Evolutionary conservation across 306 rosid species (phyloP).

Genomic region (Cercis canadensis): DNA sequence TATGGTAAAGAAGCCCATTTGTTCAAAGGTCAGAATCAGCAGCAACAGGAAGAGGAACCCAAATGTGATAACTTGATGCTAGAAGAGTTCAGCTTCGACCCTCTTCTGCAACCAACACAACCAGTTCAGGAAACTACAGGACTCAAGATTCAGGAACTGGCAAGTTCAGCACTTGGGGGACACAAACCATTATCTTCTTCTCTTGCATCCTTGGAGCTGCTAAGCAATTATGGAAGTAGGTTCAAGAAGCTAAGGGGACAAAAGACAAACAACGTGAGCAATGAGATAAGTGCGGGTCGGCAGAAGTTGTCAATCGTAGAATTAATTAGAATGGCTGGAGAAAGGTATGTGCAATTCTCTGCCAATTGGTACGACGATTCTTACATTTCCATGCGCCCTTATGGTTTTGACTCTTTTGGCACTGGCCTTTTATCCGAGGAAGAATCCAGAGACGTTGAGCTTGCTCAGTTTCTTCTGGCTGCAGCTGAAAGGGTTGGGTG

Average conservation of each 20-base stretch:
- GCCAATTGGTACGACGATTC: constrained; percentile 49
- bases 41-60: constrained; percentile 36
- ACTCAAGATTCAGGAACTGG: background rate
- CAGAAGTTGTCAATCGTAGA: constrained; percentile 68
- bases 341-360: constrained; percentile 66
- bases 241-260: constrained; percentile 51
- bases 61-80: constrained; percentile 25
- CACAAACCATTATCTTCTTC: constrained; percentile 33
- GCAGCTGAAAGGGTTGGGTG: constrained; percentile 73
- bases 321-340: constrained; percentile 70
- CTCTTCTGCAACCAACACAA: constrained; percentile 34
- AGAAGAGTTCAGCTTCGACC: constrained; percentile 46
- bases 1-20: constrained; percentile 21
- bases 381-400: constrained; percentile 56
- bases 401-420: constrained; percentile 50
- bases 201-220: constrained; percentile 57
- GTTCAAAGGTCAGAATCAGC: constrained; percentile 36
- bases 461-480: constrained; percentile 68
- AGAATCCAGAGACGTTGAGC: constrained; percentile 69
- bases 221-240: constrained; percentile 53
- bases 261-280: constrained; percentile 9
- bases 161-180: constrained; percentile 29
- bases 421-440: constrained; percentile 46
- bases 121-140: constrained; percentile 20
- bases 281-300: background rate